Evolutionary conservation across 73 alveolate species (phyloP).

Genomic region (Paramecium pentaurelia): DNA sequence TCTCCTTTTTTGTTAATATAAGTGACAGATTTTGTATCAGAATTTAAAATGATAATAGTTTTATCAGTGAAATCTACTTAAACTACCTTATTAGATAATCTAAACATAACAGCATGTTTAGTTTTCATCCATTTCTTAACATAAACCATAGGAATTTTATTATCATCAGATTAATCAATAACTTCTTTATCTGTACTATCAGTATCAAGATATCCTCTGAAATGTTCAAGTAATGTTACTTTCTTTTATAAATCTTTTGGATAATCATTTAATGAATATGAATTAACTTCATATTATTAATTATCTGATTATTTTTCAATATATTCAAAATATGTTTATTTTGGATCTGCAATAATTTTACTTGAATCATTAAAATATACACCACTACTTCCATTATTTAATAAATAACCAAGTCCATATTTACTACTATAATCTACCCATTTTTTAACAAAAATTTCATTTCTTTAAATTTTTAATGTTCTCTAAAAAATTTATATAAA

Average conservation of each 20-base stretch:
- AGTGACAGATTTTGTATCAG: constrained; percentile 89
- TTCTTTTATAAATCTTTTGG: constrained; percentile 91
- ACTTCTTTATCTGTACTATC: constrained; percentile 52
- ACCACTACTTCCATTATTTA: constrained; percentile 81
- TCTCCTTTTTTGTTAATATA: constrained; percentile 98
- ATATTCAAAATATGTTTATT: constrained; percentile 71
- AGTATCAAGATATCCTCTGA: constrained; percentile 80
- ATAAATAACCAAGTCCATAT: constrained; percentile 89
- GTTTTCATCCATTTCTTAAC: constrained; percentile 97
- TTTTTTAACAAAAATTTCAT: constrained; percentile 84
- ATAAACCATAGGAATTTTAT: constrained; percentile 64
- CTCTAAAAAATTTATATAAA: neutral
- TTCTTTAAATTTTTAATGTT: neutral
- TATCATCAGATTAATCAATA: constrained; percentile 44
- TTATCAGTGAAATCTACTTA: constrained; percentile 97
- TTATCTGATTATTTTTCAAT: constrained; percentile 32
- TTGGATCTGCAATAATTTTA: constrained; percentile 79
- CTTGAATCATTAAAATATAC: constrained; percentile 88
- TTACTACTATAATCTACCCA: constrained; percentile 91
- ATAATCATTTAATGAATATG: constrained; percentile 66
- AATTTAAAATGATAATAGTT: constrained; percentile 88
- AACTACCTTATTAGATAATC: constrained; percentile 95
- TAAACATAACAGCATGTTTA: constrained; percentile 95
- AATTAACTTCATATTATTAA: constrained; percentile 45
- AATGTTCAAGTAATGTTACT: constrained; percentile 89